phyloP scores from a whole-genome alignment of 73 alveolate species.

The Paramecium pentaurelia region DNA sequence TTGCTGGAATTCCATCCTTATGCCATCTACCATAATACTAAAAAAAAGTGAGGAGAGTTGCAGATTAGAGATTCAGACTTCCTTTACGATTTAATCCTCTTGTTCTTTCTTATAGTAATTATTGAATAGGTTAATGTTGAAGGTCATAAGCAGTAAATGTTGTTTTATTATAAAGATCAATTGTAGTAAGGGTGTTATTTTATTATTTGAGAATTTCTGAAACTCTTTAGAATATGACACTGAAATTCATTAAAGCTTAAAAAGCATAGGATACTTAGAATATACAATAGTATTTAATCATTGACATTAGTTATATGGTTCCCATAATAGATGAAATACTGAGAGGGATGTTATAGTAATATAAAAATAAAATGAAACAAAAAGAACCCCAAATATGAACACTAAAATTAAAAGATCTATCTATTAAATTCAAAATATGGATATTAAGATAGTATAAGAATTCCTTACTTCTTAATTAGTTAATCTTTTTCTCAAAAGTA shows the following conservation, averaged over 20 bases:
- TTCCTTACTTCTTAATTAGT: slow-evolving; percentile 41
- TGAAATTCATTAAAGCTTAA: background rate
- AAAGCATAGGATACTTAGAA: slow-evolving; percentile 13
- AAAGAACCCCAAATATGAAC: slow-evolving; percentile 25
- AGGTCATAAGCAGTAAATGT: background rate
- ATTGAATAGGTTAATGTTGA: background rate
- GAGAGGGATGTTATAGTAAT: background rate
- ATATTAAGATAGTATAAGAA: background rate
- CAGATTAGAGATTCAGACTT: background rate
- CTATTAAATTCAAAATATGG: background rate
- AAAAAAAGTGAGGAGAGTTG: background rate
- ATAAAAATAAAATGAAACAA: background rate
- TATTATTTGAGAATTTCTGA: background rate
- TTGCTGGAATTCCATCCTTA: slow-evolving; percentile 29
- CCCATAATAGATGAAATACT: background rate
- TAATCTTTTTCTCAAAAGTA: background rate
- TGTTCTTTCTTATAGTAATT: background rate
- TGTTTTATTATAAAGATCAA: background rate
- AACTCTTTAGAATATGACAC: background rate
- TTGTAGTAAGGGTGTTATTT: background rate
- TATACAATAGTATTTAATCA: background rate
- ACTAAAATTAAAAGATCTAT: slow-evolving; percentile 1
- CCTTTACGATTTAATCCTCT: background rate
- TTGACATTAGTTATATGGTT: background rate
- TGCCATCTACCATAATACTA: background rate